These are phyloP conservation scores for Orbilia ellipsospora DNA, from an alignment of 2,329 filamentous ascomycete genomes.

Conservation along the genomic window DNA sequence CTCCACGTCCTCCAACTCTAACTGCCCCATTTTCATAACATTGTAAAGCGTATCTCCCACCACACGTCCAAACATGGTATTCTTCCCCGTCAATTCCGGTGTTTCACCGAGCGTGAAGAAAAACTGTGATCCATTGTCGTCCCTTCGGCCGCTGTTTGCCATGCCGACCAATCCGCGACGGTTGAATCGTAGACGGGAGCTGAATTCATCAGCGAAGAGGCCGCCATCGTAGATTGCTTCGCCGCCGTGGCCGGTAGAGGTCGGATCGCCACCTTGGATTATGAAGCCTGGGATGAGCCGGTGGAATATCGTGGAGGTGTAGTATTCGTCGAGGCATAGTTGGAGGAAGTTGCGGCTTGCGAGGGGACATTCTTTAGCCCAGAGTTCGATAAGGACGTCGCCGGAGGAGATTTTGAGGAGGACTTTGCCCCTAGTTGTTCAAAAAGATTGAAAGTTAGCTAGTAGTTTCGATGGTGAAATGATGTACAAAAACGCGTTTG, in stretches of 20 bases:
- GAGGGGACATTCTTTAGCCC: slow-evolving; percentile 91
- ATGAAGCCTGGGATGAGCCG: slow-evolving; percentile 92
- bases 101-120: slow-evolving; percentile 88
- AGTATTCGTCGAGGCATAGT: slow-evolving; percentile 93
- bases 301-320: slow-evolving; percentile 93
- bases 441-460: too few relatives aligned
- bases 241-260: slow-evolving; percentile 88
- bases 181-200: slow-evolving; percentile 92
- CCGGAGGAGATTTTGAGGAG: slow-evolving; percentile 90
- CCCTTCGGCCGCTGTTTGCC: slow-evolving; percentile 82
- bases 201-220: slow-evolving; percentile 85
- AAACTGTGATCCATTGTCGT: slow-evolving; percentile 95
- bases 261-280: slow-evolving; percentile 93
- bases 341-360: slow-evolving; percentile 96
- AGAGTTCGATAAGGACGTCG: slow-evolving; percentile 90
- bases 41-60: slow-evolving; percentile 97
- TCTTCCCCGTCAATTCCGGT: slow-evolving; percentile 85
- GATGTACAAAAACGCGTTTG: background rate
- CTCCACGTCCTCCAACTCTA: slow-evolving; percentile 76
- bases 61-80: slow-evolving; percentile 92
- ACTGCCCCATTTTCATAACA: slow-evolving; percentile 89
- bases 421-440: slow-evolving; percentile 72
- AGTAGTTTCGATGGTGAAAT: slow-evolving; percentile 19
- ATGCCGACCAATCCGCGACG: slow-evolving; percentile 90
- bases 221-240: slow-evolving; percentile 92